Percentiles rank a stretch among this genome's conserved stretches.
phyloP scores from a whole-genome alignment of 2,329 filamentous ascomycete genomes.

The Tolypocladium ophioglossoides region DNA sequence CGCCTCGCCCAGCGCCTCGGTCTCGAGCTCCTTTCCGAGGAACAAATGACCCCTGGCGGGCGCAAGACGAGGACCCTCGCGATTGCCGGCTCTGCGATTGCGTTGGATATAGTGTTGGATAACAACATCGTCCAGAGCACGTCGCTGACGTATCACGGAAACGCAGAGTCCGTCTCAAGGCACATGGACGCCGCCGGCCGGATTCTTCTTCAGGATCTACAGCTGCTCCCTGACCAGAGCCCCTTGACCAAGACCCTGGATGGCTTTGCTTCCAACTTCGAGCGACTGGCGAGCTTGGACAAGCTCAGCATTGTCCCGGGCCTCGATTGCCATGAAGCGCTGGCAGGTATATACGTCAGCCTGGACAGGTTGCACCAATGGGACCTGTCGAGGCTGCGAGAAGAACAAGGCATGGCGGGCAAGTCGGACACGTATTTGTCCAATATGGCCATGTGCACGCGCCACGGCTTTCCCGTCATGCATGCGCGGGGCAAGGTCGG shows the following conservation, averaged over 20 bases:
- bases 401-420: slow-evolving; percentile 32
- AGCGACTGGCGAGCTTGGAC: slow-evolving; percentile 58
- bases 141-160: slow-evolving; percentile 51
- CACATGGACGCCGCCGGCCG: slow-evolving; percentile 51
- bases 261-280: slow-evolving; percentile 60
- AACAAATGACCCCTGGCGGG: slow-evolving; percentile 32
- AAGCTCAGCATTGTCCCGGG: slow-evolving; percentile 57
- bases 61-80: slow-evolving; percentile 45
- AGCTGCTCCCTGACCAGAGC: slow-evolving; percentile 46
- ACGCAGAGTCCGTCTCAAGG: slow-evolving; percentile 44
- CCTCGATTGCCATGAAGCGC: slow-evolving; percentile 67
- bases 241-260: slow-evolving; percentile 62
- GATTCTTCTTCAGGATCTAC: slow-evolving; percentile 56
- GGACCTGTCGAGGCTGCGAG: slow-evolving; percentile 50
- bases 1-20: slow-evolving; percentile 57
- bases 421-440: slow-evolving; percentile 39
- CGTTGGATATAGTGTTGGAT: slow-evolving; percentile 50
- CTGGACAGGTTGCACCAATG: slow-evolving; percentile 59
- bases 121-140: slow-evolving; percentile 54
- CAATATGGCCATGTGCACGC: slow-evolving; percentile 54
- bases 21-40: slow-evolving; percentile 53
- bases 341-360: slow-evolving; percentile 63
- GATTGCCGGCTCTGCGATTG: slow-evolving; percentile 50
- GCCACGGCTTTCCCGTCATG: slow-evolving; percentile 61
- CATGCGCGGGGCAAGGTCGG: slow-evolving; percentile 58